These are phyloP conservation scores for Pholiota molesta DNA, from an alignment of 768 basidiomycete genomes.

Conservation along the genomic window DNA sequence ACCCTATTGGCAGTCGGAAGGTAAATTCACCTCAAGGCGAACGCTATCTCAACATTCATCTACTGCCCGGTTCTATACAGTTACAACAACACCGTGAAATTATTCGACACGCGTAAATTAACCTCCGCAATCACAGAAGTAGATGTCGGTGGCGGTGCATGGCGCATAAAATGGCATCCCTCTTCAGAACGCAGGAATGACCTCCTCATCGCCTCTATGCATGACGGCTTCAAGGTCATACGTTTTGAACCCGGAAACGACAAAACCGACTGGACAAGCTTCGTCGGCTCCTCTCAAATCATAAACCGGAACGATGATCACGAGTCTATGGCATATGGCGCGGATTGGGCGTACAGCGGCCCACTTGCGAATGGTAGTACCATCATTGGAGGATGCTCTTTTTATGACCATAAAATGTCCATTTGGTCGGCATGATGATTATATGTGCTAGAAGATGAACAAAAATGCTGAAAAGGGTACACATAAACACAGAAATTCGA, in stretches of 20 bases:
- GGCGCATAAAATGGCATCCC: conserved; percentile 98
- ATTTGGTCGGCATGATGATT: conserved; percentile 51
- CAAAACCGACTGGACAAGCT: conserved; percentile 16
- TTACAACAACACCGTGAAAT: conserved; percentile 78
- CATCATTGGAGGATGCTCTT: conserved; percentile 86
- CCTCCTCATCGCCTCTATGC: conserved; percentile 96
- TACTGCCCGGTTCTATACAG: conserved; percentile 38
- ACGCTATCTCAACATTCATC: background rate
- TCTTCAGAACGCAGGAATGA: conserved; percentile 63
- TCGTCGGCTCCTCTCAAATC: conserved; percentile 36
- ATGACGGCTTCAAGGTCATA: conserved; percentile 91
- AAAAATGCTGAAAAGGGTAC: background rate
- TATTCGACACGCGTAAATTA: conserved; percentile 83
- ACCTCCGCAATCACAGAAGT: conserved; percentile 55
- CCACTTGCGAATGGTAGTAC: conserved; percentile 37
- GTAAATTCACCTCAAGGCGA: conserved; percentile 37
- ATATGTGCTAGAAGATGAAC: background rate
- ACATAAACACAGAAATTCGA: background rate
- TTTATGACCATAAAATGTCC: conserved; percentile 88
- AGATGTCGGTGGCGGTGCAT: conserved; percentile 88
- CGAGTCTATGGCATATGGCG: conserved; percentile 86
- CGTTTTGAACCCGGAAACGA: conserved; percentile 36
- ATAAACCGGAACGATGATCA: conserved; percentile 73
- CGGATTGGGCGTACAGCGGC: conserved; percentile 75
- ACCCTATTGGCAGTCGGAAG: conserved; percentile 90